phyloP scores from a whole-genome alignment of 2,329 filamentous ascomycete species.

The Thielaviopsis cerberus region DNA sequence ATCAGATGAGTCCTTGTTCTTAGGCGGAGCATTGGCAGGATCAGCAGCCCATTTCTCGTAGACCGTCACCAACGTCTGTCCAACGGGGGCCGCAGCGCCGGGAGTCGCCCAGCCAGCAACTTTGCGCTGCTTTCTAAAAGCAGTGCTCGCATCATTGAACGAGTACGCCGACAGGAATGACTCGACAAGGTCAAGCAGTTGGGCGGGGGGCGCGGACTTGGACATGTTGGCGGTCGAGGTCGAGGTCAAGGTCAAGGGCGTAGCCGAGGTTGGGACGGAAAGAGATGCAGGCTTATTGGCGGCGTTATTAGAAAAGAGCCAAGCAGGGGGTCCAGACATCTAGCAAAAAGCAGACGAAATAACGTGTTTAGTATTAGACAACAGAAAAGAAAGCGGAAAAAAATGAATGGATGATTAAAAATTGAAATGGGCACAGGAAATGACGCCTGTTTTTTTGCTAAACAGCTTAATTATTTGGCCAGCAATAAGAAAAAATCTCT shows the following conservation, averaged over 20 bases:
- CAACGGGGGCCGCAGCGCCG: slow-evolving; percentile 12
- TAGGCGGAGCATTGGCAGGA: slow-evolving; percentile 15
- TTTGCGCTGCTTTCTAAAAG: slow-evolving; percentile 44
- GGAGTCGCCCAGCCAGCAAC: slow-evolving; percentile 29
- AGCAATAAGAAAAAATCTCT: neutral
- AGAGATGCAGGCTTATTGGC: slow-evolving; percentile 14
- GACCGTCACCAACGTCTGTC: slow-evolving; percentile 29
- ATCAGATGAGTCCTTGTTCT: slow-evolving; percentile 13
- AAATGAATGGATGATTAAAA: neutral
- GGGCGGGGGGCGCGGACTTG: slow-evolving; percentile 28
- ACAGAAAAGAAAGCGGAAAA: neutral
- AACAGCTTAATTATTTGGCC: neutral
- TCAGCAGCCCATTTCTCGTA: slow-evolving; percentile 32
- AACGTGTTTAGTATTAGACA: neutral
- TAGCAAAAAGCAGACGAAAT: neutral
- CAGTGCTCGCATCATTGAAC: slow-evolving; percentile 41
- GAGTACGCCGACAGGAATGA: slow-evolving; percentile 47
- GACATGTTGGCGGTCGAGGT: slow-evolving; percentile 21
- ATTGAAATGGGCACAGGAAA: neutral
- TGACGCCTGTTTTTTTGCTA: neutral
- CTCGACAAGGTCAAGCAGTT: slow-evolving; percentile 49
- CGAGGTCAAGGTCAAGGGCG: slow-evolving; percentile 4
- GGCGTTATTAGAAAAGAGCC: slow-evolving; percentile 27
- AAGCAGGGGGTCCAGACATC: slow-evolving; percentile 19
- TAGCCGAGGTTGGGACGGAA: slow-evolving; percentile 6